Percentiles rank a stretch among this genome's conserved stretches.
phyloP scores from a whole-genome alignment of 352 stramenopile species.

The Pythium sp. region DNA sequence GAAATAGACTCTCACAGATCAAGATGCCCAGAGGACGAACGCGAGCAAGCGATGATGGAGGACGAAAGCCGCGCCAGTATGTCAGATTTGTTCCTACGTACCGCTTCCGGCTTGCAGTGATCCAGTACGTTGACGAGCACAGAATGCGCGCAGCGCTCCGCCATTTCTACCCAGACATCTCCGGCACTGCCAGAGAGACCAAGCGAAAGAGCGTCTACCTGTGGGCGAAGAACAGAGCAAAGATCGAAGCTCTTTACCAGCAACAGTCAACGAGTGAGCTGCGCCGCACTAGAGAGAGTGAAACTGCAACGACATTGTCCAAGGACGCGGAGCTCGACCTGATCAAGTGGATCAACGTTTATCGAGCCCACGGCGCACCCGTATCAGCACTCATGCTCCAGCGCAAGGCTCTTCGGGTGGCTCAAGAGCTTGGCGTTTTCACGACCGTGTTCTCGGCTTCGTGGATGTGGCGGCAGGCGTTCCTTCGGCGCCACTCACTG shows the following conservation, averaged over 20 bases:
- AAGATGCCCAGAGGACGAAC: neutral
- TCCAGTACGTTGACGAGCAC: neutral
- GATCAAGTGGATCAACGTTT: neutral
- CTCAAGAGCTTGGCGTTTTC: neutral
- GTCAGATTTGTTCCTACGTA: neutral
- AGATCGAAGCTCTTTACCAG: neutral
- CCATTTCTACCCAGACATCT: constrained; percentile 4
- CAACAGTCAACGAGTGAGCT: neutral
- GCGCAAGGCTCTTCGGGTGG: neutral
- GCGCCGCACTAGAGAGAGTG: neutral
- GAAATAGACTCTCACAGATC: too few species aligned
- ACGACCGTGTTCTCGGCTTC: neutral
- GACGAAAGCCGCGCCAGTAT: neutral
- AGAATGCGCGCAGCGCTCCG: neutral
- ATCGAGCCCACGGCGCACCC: neutral
- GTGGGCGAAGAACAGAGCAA: constrained; percentile 6
- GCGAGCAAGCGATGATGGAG: neutral
- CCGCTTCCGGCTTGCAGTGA: neutral
- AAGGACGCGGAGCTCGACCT: neutral
- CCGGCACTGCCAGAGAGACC: constrained; percentile 2
- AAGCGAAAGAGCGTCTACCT: constrained; percentile 15
- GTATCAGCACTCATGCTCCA: neutral
- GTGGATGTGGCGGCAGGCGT: constrained; percentile 5
- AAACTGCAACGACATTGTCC: neutral
- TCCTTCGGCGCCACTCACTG: constrained; percentile 5